These are phyloP conservation scores for Fusarium buxicola DNA, from an alignment of 2,329 filamentous ascomycete species.

Conservation along the genomic window DNA sequence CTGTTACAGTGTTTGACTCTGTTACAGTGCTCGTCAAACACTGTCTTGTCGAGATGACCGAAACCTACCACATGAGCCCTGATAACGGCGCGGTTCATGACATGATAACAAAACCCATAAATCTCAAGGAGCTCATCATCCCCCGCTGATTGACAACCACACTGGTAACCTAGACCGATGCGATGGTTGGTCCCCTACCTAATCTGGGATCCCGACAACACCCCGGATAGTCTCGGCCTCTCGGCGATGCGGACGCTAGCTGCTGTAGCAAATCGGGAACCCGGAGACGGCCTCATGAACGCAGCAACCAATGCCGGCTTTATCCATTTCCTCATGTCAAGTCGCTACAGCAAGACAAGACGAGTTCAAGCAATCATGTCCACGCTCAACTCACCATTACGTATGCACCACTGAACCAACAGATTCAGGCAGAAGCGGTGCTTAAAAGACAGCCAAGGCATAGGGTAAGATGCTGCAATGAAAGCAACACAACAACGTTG, in stretches of 20 bases:
- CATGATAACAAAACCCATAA: no score
- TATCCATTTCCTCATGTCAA: background rate
- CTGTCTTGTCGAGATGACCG: no score
- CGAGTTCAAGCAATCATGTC: background rate
- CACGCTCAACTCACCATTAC: background rate
- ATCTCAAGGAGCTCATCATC: no score
- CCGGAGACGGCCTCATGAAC: background rate
- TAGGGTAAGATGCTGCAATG: background rate
- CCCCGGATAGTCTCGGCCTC: conserved; percentile 24
- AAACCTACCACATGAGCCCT: no score
- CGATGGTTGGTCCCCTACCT: conserved; percentile 9
- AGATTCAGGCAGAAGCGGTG: background rate
- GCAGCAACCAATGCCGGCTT: background rate
- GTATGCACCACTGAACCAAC: background rate
- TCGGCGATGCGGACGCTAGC: conserved; percentile 15
- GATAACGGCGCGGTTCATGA: no score
- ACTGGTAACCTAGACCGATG: conserved; percentile 1
- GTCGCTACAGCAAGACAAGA: background rate
- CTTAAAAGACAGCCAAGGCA: background rate
- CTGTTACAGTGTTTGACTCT: background rate
- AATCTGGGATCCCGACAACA: conserved; percentile 27
- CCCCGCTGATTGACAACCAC: background rate
- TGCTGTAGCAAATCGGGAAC: conserved; percentile 7
- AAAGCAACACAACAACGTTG: conserved; percentile 2
- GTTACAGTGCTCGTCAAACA: no score